Evolutionary conservation across 306 rosid species (phyloP), one percentile per base, ranked within the genome.

Genomic region (Lotus japonicus): DNA sequence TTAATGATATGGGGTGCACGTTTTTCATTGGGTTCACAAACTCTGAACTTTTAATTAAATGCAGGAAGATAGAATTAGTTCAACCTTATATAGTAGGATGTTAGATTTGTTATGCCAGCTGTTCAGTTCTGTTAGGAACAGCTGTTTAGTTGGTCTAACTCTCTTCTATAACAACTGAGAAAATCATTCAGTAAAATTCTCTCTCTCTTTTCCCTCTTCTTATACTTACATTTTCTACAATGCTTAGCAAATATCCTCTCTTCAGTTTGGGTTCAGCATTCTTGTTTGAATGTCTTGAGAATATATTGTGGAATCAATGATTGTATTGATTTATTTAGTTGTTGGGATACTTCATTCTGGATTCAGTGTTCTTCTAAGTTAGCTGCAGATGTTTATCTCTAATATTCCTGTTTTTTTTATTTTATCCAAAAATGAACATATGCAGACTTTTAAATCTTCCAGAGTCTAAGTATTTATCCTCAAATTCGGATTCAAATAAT

Each of bases 371-470:
- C 31, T 46, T 64, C 51, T 35, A 43, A 46, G 60, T 70, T 55
- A 39, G 18, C 35, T 21, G 39, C 33, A 54, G 4, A 14, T 11
- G n/a, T 33, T 59, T 15, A 41, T 64, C 58, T 41, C 71, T 66
- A 50, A 45, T 38, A 39, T n/a, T 58, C 68, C n/a, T 76, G 42
- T 78, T 42, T 56, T 46, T 58, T 60, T 49, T 12, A 11, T 72
- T 5, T 61, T 60, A 42, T 36, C 10, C 53, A 69, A 14, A 68
- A 66, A 61, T 18, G 36, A 52, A 41, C 53, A 63, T 39, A 42
- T 80, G 78, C 97, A 92, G 98, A 75, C 59, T 59, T 55, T 79
- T 84, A 71, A 76, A 81, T 75, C 97, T 92, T 79, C 98, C 96
- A 56, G 88, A 89, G 75, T 63, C 82, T 75, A 85, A 82, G 65